phyloP scores from a whole-genome alignment of 768 basidiomycete genomes.

The Kwoniella heveanensis region DNA sequence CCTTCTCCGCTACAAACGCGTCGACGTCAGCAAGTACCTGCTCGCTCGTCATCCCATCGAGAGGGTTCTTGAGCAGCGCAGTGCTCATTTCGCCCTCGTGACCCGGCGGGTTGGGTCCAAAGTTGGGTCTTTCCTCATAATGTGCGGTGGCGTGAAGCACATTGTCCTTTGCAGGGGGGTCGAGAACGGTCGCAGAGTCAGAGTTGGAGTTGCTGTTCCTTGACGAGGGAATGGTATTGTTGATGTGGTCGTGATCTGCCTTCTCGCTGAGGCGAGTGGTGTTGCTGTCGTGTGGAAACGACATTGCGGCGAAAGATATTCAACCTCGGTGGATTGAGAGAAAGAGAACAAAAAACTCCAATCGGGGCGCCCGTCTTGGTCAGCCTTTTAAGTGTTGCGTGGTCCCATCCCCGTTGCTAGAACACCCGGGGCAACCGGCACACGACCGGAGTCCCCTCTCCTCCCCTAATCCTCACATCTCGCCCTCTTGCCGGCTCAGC shows the following conservation, averaged over 20 bases:
- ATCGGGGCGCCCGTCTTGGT: no score
- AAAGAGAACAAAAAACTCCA: no score
- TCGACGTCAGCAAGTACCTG: slow-evolving; percentile 16
- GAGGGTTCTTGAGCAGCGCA: slow-evolving; percentile 11
- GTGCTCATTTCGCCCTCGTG: slow-evolving; percentile 5
- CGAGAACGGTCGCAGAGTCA: not conserved
- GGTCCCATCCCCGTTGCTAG: not conserved
- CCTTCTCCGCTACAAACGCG: slow-evolving; percentile 8
- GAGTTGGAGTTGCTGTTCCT: not conserved
- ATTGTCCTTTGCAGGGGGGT: not conserved
- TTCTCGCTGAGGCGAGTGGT: not conserved
- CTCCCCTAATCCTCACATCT: no score
- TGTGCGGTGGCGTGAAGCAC: slow-evolving; percentile 1
- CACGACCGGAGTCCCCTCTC: not conserved
- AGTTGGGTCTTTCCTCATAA: slow-evolving; percentile 14
- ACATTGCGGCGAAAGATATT: not conserved
- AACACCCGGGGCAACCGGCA: not conserved
- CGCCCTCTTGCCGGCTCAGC: no score
- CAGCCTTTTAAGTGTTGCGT: not conserved
- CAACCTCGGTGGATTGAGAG: no score
- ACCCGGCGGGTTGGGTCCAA: not conserved
- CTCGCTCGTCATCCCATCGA: slow-evolving; percentile 13
- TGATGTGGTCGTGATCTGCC: no score
- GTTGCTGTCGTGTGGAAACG: not conserved
- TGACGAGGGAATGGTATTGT: not conserved